phyloP scores from a whole-genome alignment of 345 rosid species.

The Reutealis trisperma region DNA sequence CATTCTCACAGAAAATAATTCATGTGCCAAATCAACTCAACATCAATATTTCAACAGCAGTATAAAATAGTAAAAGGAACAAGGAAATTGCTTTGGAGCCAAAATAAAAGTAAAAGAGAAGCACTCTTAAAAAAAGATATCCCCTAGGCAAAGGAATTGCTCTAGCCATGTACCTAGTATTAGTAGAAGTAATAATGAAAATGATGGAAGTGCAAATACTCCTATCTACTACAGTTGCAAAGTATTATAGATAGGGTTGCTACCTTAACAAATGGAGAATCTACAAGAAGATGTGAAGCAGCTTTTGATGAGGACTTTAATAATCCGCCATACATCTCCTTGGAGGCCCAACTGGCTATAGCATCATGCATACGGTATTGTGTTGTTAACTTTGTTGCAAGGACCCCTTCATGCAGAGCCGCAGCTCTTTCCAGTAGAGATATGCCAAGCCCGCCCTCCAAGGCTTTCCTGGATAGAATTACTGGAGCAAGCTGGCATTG shows the following conservation, averaged over 20 bases:
- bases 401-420: conserved; percentile 69
- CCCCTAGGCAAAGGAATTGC: too few relatives aligned
- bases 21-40: neutral
- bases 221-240: conserved; percentile 24
- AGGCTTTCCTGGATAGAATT: conserved; percentile 78
- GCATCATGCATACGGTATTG: conserved; percentile 97
- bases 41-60: neutral
- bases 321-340: conserved; percentile 92
- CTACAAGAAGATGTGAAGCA: conserved; percentile 81
- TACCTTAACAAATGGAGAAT: conserved; percentile 96
- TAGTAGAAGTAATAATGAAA: neutral
- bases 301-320: conserved; percentile 71
- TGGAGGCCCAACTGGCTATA: conserved; percentile 96
- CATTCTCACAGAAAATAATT: neutral
- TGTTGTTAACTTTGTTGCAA: conserved; percentile 64
- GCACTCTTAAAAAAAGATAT: too few relatives aligned
- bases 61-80: too few relatives aligned
- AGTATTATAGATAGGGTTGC: conserved; percentile 12
- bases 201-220: neutral
- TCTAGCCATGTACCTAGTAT: too few relatives aligned
- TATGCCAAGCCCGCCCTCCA: conserved; percentile 89
- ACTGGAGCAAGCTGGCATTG: conserved; percentile 96
- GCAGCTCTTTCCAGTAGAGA: conserved; percentile 87
- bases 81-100: too few relatives aligned
- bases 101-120: too few relatives aligned